Percentiles rank a stretch among this genome's conserved stretches.
Conservation (phyloP, 2,329 filamentous ascomycete species). For the Sordariomycetes sp. region DNA sequence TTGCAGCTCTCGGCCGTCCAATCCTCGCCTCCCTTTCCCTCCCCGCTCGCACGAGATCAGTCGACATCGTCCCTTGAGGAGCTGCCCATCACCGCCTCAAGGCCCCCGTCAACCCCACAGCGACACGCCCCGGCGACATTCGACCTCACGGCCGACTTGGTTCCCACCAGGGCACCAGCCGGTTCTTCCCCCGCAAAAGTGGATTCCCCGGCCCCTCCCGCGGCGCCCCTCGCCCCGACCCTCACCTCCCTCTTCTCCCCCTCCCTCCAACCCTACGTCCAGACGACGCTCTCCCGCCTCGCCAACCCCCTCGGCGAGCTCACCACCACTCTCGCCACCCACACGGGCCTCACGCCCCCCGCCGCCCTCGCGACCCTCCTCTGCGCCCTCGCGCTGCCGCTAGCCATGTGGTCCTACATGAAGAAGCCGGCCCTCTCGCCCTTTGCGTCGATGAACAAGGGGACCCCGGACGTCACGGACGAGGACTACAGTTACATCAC, state of each 20-base stretch:
- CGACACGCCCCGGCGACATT: too few species aligned
- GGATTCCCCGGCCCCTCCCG: constrained; percentile 38
- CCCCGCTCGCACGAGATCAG: neutral
- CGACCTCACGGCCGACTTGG: neutral
- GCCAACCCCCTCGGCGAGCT: constrained; percentile 23
- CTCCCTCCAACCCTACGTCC: constrained; percentile 37
- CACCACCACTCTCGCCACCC: constrained; percentile 29
- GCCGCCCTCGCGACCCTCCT: constrained; percentile 32
- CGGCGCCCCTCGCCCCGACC: constrained; percentile 47
- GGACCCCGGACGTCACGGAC: constrained; percentile 49
- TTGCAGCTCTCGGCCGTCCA: neutral
- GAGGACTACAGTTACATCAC: constrained; percentile 75
- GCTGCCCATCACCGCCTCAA: neutral
- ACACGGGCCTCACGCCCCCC: constrained; percentile 32
- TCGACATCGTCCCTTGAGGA: neutral
- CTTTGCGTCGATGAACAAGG: constrained; percentile 15
- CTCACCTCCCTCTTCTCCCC: constrained; percentile 34
- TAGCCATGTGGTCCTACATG: constrained; percentile 29
- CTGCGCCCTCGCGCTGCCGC: constrained; percentile 24
- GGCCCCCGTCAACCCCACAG: neutral
- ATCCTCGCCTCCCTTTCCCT: neutral
- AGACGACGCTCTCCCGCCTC: constrained; percentile 25
- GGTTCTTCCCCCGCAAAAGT: constrained; percentile 27
- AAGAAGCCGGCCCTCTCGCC: constrained; percentile 1
- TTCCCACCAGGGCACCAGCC: neutral